Evolutionary conservation across 2,329 filamentous ascomycete genomes (phyloP), one percentile per base, ranked within the genome.

Genomic region (Ilyonectria sp.): DNA sequence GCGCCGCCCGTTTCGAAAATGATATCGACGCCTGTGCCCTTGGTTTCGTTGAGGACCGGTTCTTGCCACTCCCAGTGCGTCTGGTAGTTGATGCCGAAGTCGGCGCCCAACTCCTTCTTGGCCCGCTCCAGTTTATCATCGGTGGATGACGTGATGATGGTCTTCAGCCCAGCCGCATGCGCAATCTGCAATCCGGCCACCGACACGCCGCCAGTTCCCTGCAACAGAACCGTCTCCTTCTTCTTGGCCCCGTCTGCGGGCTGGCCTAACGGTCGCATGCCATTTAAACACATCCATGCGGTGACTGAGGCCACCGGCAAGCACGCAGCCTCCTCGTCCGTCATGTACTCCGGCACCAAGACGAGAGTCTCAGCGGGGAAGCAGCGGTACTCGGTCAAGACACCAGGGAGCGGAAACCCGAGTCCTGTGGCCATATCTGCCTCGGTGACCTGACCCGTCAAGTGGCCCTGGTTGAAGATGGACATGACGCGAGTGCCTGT

Each of bases 211-310:
- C 87, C 86, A 0, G 86, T 90, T 3, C 87, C 87, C 71, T 89
- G 87, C 4, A 88, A 76, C 15, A 89, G 75, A 6, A 89, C 83
- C 1, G 81, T 81, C 26, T 74, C 68, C 52, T 63, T 61, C 61
- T 72, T 66, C 31, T 72, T 72, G 21, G 26, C 23, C 0, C 68
- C 64, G 23, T 78, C 75, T 19, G 75, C 63, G 4, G 84, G 82
- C 58, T 87, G 79, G 0, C 87, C 87, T 0, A 88, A 74, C 0
- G 87, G 86, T 29, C 86, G 81, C 81, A 89, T 86, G 52, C 87
- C 86, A 77, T 91, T 91, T 71, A 92, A 82, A 9, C 87, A 83
- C 87, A 89, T 91, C 89, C 88, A 91, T 0, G 90, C 90, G 2
- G 90, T 92, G 33, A 91, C 83, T 1, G 84, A 85, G 0, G 90